Base-by-base conservation (phyloP, 1,284 basidiomycete species). In the Kwoniella shivajii region DNA sequence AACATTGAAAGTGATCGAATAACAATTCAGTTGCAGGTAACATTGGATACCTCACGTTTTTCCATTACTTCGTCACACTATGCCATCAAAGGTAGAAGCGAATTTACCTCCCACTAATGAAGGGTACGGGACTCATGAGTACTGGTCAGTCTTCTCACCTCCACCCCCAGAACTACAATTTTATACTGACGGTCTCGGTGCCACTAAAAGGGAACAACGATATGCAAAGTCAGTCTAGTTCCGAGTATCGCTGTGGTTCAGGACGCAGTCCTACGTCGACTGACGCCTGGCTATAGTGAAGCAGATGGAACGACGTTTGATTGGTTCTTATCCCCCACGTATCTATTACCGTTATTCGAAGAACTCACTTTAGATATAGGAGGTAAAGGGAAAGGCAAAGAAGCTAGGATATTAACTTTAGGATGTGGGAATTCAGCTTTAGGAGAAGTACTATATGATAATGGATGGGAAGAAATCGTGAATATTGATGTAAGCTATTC, bases 341-440 rank as follows among this genome's bases (percentile, higher is more conserved):
- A 77, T 56, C 68, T 78, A 10, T 54, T 78, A 13, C 77, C 74
- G 14, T 56, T 78, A 36, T 67, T 78, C 27, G 67, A 68, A 31
- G 65, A 67, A 18, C 46, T 76, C 5, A 70, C 65, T 3, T 52
- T 41, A n/a, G 59, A 63, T 22, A 42, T 64, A 11, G 26, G 16
- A 4, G 48, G 42, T 1, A 57, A 47, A 20, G 52, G 51, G 7
- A 42, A 49, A 26, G 69, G 85, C 57, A 88, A 84, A 70, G 74
- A 76, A 3, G 82, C 86, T 1, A 80, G 83, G 29, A 89, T 95
- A 62, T 76, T 94, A 57, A 90, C 95, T 84, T 84, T 96, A 7
- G 92, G 92, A 45, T 95, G 92, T 70, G 92, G 92, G 5, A 95
- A 94, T 76, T 91, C 90, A 3, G 87, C 79, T 51, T 78, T 93